Conservation (phyloP, 2,329 filamentous ascomycete genomes). For the Diplocarpon rosae region DNA sequence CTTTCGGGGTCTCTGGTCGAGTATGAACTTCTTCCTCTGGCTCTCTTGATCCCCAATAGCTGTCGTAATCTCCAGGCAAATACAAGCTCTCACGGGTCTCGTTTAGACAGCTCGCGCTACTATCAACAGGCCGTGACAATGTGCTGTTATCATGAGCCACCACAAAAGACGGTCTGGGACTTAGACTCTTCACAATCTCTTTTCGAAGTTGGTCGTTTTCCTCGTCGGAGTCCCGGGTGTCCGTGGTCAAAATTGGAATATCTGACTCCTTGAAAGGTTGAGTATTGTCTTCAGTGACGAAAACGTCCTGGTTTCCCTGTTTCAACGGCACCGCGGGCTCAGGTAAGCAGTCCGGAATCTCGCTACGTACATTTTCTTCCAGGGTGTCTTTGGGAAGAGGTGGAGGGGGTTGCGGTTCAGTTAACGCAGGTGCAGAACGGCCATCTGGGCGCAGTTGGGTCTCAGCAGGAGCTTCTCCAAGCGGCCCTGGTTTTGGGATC, state of each 20-base stretch:
- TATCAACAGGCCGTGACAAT: constrained; percentile 11
- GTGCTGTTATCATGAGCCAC: constrained; percentile 8
- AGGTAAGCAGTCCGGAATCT: constrained; percentile 12
- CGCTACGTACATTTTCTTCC: neutral
- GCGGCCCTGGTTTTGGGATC: constrained; percentile 17
- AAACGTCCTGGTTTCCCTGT: constrained; percentile 3
- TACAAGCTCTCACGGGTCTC: constrained; percentile 47
- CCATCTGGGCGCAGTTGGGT: constrained; percentile 18
- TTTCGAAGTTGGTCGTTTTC: constrained; percentile 63
- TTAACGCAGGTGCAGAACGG: constrained; percentile 24
- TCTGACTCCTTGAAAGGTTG: constrained; percentile 9
- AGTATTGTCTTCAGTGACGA: constrained; percentile 2
- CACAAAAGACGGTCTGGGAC: constrained; percentile 32
- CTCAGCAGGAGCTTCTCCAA: constrained; percentile 15
- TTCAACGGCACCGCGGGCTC: constrained; percentile 9
- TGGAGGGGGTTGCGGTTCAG: constrained; percentile 30
- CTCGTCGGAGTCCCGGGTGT: constrained; percentile 29
- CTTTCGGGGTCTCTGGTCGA: constrained; percentile 1
- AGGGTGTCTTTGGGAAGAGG: constrained; percentile 35
- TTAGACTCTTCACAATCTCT: constrained; percentile 63
- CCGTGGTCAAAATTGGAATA: constrained; percentile 16
- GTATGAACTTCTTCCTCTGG: constrained; percentile 24
- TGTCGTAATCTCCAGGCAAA: constrained; percentile 54
- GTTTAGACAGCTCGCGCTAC: constrained; percentile 3
- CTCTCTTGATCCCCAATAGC: constrained; percentile 47